These are phyloP conservation scores for Pelagophyceae sp. DNA, from an alignment of 352 stramenopile species.

Conservation along the genomic window DNA sequence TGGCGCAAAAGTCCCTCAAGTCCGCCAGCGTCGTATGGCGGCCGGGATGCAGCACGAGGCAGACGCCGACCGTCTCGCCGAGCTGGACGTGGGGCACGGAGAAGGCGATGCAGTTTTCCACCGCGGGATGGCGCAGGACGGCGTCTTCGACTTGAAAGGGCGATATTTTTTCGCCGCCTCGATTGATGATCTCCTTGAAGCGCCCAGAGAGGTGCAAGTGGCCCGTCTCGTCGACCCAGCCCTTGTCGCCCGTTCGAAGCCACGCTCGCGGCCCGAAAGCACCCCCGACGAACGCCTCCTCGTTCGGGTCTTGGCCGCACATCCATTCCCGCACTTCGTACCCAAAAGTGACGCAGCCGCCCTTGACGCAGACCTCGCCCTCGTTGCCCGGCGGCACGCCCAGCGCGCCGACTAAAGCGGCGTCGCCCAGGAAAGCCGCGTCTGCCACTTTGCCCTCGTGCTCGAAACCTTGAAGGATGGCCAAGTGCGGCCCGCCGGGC, in stretches of 20 bases:
- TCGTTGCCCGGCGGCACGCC: not conserved
- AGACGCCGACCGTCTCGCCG: conserved; percentile 21
- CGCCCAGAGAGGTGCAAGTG: conserved; percentile 44
- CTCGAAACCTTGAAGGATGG: too few species aligned
- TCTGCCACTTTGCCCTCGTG: not conserved
- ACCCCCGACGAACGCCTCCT: not conserved
- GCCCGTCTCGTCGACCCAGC: conserved; percentile 31
- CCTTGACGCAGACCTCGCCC: conserved; percentile 7
- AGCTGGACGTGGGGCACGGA: conserved; percentile 9
- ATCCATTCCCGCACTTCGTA: not conserved
- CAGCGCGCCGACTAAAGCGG: too few species aligned
- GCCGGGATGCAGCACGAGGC: not conserved
- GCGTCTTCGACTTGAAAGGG: conserved; percentile 47
- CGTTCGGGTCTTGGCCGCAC: not conserved
- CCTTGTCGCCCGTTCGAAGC: conserved; percentile 1
- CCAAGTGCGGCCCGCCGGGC: not conserved
- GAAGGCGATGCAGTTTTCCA: conserved; percentile 16
- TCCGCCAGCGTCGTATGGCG: too few species aligned
- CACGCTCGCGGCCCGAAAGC: not conserved
- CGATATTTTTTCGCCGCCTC: conserved; percentile 48
- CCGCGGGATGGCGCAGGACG: not conserved
- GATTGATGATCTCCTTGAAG: conserved; percentile 55
- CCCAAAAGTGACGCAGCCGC: not conserved
- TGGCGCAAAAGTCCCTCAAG: not conserved
- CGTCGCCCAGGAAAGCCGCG: not conserved